Evolutionary conservation across 139 green algal species (phyloP), one percentile per base, ranked within the genome.

Genomic region (Chlorella sp.): DNA sequence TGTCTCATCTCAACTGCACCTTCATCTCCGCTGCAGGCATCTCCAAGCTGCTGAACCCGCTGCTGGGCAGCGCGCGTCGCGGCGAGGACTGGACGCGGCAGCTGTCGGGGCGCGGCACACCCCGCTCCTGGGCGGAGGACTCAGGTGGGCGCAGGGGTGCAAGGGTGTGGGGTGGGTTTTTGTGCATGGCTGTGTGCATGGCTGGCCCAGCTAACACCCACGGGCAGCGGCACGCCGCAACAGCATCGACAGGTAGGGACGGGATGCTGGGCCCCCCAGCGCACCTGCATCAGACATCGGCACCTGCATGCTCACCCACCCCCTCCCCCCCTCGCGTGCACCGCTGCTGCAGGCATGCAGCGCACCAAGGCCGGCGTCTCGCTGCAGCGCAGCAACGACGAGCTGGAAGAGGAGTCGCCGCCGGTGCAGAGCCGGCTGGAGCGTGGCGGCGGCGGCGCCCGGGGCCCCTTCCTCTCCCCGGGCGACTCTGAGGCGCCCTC

Each of bases 261-360:
- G n/a, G n/a, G n/a, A n/a, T n/a, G n/a, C n/a, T n/a, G n/a, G n/a
- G n/a, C n/a, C n/a, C n/a, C n/a, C n/a, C n/a, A n/a, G n/a, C n/a
- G n/a, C n/a, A n/a, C n/a, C n/a, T n/a, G n/a, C n/a, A n/a, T n/a
- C n/a, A n/a, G n/a, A n/a, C n/a, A n/a, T 56, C 40, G 17, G 9
- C 5, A 68, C 46, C 30, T 17, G 48, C 75, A 51, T 24, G 54
- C 40, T n/a, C n/a, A 46, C 43, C 41, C 16, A 36, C 0, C 64
- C 43, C 36, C 36, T 56, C 30, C 1, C 17, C 43, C 30, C n/a
- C 8, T 54, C 51, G 0, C 17, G 2, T 8, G 34, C 46, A 9
- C 67, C 43, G n/a, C n/a, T n/a, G n/a, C n/a, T 70, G 60, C 77
- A 83, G 77, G 77, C 56, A 83, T 83, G 77, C 77, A 74, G 60